Conservation (phyloP, 1,284 basidiomycete species). For the Phellinidium pouzarii region DNA sequence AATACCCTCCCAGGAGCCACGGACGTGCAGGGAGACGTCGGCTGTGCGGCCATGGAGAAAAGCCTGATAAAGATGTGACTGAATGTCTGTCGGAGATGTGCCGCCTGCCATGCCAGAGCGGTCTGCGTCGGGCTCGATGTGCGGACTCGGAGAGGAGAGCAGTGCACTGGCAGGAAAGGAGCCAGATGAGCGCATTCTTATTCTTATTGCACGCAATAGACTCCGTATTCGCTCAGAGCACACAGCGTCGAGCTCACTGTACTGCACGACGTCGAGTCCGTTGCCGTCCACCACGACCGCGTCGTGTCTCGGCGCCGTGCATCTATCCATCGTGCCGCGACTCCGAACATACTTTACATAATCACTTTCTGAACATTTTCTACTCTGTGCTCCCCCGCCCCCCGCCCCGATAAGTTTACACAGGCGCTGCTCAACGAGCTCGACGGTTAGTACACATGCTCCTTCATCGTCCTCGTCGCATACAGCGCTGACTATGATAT, state of each 20-base stretch:
- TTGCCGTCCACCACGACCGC: no score
- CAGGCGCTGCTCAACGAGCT: no score
- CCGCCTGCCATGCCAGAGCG: slow-evolving; percentile 1
- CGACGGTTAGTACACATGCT: no score
- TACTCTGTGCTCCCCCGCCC: no score
- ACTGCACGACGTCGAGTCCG: background rate
- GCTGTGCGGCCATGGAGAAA: slow-evolving; percentile 68
- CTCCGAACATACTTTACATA: no score
- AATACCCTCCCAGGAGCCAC: slow-evolving; percentile 65
- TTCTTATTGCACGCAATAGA: no score
- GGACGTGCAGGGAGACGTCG: slow-evolving; percentile 68
- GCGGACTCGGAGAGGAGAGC: background rate
- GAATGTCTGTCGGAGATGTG: slow-evolving; percentile 33
- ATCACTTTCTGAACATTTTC: no score
- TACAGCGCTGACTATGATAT: background rate
- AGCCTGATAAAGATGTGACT: slow-evolving; percentile 68
- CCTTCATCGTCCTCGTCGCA: background rate
- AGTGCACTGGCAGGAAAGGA: background rate
- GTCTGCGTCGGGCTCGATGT: background rate
- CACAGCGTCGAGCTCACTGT: background rate
- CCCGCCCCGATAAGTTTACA: no score
- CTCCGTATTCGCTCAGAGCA: background rate
- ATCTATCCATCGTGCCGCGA: no score
- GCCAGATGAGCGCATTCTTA: no score
- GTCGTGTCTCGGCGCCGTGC: no score